Conservation (phyloP, 75 land plant species). For the Pinus albicaulis region DNA sequence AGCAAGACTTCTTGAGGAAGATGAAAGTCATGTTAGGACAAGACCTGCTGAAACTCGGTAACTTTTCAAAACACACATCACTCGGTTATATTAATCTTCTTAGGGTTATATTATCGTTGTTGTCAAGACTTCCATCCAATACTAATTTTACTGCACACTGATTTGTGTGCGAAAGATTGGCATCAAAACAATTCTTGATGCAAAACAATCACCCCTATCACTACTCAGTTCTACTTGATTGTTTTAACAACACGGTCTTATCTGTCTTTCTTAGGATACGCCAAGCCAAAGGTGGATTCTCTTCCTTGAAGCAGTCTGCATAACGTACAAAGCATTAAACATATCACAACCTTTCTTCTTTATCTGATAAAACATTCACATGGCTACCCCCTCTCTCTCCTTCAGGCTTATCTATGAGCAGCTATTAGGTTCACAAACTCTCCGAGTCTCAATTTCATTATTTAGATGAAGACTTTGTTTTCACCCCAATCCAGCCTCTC, state of each 20-base stretch:
- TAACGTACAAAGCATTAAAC: conserved; percentile 4
- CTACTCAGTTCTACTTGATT: no score
- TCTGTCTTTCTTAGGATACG: neutral
- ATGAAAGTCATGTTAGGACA: conserved; percentile 10
- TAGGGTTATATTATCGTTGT: neutral
- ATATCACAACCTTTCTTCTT: no score
- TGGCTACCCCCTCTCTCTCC: no score
- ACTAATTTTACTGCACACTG: neutral
- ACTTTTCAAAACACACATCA: neutral
- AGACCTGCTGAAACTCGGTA: conserved; percentile 16
- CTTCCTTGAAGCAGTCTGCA: neutral
- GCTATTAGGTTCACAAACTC: no score
- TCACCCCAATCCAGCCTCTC: no score
- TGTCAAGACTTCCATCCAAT: neutral
- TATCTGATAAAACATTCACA: no score
- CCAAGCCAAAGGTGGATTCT: neutral
- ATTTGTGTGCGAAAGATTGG: neutral
- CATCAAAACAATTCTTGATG: neutral
- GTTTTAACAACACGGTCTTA: neutral
- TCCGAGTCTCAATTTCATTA: no score
- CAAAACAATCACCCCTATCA: no score
- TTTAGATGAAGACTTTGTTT: no score
- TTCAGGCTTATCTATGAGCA: no score
- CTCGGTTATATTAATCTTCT: neutral
- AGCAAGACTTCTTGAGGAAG: conserved; percentile 26